phyloP scores from a whole-genome alignment of 2,329 filamentous ascomycete genomes.

The Plectosphaerella plurivora region DNA sequence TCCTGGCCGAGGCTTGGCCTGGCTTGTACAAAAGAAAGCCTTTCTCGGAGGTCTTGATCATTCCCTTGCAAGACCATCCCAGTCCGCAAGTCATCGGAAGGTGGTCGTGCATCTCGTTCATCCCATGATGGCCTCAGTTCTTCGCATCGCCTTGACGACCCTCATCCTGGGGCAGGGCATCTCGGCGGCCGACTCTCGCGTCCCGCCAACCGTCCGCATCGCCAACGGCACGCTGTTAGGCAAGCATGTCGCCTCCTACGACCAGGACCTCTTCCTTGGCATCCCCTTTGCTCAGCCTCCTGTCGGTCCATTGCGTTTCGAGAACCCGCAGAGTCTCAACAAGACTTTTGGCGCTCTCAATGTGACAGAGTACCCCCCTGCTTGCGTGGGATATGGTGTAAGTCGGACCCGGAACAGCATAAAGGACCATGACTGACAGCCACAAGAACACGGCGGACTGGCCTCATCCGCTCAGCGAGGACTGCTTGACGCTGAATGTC shows the following conservation, averaged over 20 bases:
- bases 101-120: neutral
- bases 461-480: conserved; percentile 14
- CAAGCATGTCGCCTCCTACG: conserved; percentile 25
- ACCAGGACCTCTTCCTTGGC: conserved; percentile 48
- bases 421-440: neutral
- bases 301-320: conserved; percentile 49
- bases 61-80: too few relatives aligned
- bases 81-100: too few relatives aligned
- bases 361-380: conserved; percentile 40
- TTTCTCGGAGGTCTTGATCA: too few relatives aligned
- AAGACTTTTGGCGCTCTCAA: conserved; percentile 33
- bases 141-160: neutral
- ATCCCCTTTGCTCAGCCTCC: conserved; percentile 52
- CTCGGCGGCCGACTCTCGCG: neutral
- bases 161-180: neutral
- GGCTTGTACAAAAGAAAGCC: too few relatives aligned
- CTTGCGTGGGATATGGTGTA: conserved; percentile 47
- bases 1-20: too few relatives aligned
- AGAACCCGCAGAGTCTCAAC: conserved; percentile 43
- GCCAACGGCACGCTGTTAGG: conserved; percentile 28
- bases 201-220: conserved; percentile 12
- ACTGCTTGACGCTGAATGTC: conserved; percentile 24
- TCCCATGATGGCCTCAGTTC: neutral
- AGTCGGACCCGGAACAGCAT: conserved; percentile 21
- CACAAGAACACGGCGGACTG: neutral